phyloP scores from a whole-genome alignment of 805 yeast species.

The Schizosaccharomyces lindneri region DNA sequence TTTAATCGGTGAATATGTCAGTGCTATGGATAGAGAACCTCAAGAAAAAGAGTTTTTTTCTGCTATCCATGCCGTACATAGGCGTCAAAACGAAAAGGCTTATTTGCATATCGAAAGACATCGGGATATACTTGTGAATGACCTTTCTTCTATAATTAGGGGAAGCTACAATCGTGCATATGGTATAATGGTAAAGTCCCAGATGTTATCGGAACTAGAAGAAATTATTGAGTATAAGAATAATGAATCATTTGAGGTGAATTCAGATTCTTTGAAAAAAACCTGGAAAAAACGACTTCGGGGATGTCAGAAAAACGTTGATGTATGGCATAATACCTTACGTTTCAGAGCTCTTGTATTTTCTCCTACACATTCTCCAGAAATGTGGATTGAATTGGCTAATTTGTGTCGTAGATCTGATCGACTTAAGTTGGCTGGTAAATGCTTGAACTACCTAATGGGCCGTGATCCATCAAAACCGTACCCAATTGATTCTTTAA shows the following conservation, averaged over 20 bases:
- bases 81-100: slow-evolving; percentile 67
- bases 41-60: slow-evolving; percentile 89
- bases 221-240: slow-evolving; percentile 77
- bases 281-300: slow-evolving; percentile 84
- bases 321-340: slow-evolving; percentile 89
- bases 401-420: slow-evolving; percentile 91
- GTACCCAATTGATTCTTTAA: slow-evolving; percentile 13
- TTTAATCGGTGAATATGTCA: slow-evolving; percentile 69
- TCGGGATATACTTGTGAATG: slow-evolving; percentile 72
- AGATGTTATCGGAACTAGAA: slow-evolving; percentile 88
- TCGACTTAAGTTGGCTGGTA: slow-evolving; percentile 72
- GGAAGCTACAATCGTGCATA: slow-evolving; percentile 94
- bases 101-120: slow-evolving; percentile 55
- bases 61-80: slow-evolving; percentile 64
- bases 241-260: slow-evolving; percentile 59
- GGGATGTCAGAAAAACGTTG: slow-evolving; percentile 92
- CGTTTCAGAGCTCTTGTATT: slow-evolving; percentile 82
- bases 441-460: slow-evolving; percentile 53
- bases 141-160: slow-evolving; percentile 75
- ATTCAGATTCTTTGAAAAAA: slow-evolving; percentile 48
- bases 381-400: slow-evolving; percentile 94
- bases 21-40: slow-evolving; percentile 71
- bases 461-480: slow-evolving; percentile 38
- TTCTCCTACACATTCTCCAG: slow-evolving; percentile 87
- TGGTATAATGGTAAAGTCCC: slow-evolving; percentile 86